A percentile compares a stretch with the other conserved stretches of the same genome.
Evolutionary conservation across 164 flowering plant species (phyloP).

Genomic region (Akebia trifoliata): DNA sequence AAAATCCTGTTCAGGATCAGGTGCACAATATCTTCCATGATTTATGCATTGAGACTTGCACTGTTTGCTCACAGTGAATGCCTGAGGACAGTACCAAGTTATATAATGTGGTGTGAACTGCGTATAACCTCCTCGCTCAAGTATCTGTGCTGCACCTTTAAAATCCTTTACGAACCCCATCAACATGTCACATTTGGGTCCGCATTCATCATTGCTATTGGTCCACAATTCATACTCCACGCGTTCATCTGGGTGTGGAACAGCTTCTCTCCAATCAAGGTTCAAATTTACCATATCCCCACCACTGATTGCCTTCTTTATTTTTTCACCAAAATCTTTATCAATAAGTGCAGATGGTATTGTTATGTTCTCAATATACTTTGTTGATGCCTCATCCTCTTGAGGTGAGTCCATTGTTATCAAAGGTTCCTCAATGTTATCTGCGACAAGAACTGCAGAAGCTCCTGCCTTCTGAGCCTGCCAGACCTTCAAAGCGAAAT

Average conservation of each 20-base stretch:
- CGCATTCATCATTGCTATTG: conserved; percentile 98
- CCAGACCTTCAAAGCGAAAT: conserved; percentile 92
- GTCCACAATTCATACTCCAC: conserved; percentile 98
- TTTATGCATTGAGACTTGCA: conserved; percentile 96
- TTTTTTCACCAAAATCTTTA: conserved; percentile 62
- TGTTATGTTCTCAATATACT: conserved; percentile 77
- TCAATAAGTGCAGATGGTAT: conserved; percentile 89
- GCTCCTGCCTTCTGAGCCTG: conserved; percentile 96
- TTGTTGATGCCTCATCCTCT: conserved; percentile 60
- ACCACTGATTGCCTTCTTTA: conserved; percentile 54
- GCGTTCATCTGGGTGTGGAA: conserved; percentile 96
- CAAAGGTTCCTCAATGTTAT: conserved; percentile 66
- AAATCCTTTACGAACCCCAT: conserved; percentile 87
- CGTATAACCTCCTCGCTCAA: conserved; percentile 86
- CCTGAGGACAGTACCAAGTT: conserved; percentile 96
- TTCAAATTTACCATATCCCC: conserved; percentile 92
- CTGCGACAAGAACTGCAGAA: conserved; percentile 91
- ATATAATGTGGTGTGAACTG: conserved; percentile 98
- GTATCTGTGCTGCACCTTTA: conserved; percentile 89
- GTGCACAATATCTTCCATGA: conserved; percentile 97
- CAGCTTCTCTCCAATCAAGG: conserved; percentile 98
- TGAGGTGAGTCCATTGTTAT: conserved; percentile 94
- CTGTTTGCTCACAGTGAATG: conserved; percentile 79
- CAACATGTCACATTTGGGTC: conserved; percentile 81
- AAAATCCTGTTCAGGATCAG: conserved; percentile 98